Evolutionary conservation across 257 asterid species (phyloP).

Genomic region (Mitragyna speciosa): DNA sequence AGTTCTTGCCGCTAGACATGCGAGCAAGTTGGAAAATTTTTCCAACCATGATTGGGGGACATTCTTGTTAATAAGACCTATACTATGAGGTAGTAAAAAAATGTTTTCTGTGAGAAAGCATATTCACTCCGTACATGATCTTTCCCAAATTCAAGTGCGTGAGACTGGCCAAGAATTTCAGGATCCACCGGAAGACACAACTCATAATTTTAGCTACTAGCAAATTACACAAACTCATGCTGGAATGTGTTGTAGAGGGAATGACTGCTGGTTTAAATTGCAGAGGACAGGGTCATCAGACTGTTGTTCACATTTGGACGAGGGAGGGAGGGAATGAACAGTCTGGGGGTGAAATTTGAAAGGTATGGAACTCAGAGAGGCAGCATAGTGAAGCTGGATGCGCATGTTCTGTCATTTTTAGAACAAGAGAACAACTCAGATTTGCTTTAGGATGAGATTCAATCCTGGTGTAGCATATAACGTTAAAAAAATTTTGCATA

Average conservation of each 20-base stretch:
- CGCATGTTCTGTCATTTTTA: neutral
- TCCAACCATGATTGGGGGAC: neutral
- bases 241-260: neutral
- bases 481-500: neutral
- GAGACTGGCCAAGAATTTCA: neutral
- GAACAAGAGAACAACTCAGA: neutral
- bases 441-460: neutral
- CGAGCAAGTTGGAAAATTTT: neutral
- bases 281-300: neutral
- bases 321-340: neutral
- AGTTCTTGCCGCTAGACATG: neutral
- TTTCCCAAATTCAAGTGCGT: neutral
- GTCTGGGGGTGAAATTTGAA: neutral
- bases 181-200: no score
- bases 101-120: neutral
- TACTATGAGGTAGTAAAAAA: neutral
- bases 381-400: neutral
- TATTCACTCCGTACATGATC: neutral
- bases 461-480: neutral
- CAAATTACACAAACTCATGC: neutral
- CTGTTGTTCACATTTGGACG: neutral
- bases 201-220: neutral
- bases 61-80: neutral
- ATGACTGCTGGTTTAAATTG: neutral
- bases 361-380: neutral